Base-by-base conservation (phyloP, 768 basidiomycete genomes). In the Rhodocollybia butyracea region DNA sequence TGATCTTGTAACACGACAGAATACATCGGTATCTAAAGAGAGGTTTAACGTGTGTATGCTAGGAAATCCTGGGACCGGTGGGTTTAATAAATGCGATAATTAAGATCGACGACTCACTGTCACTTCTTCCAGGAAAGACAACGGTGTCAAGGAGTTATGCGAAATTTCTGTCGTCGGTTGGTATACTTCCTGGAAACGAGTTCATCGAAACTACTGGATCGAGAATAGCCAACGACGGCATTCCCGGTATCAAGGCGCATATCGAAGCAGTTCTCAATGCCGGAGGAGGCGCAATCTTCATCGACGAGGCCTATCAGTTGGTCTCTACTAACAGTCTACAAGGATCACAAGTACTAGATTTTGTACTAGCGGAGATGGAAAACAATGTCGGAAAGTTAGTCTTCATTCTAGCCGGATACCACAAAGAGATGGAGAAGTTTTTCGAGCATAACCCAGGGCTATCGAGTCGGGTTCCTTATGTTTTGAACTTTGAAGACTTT, bases 61-160 rank as follows among this genome's bases (percentile, higher is more conserved):
- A 0, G 87, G 87, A 13, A 89, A 89, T 62, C 88, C 87, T 5
- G 87, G 87, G 10, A 89, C 88, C 65, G 87, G 87, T 88, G 55
- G 27, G 73, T 5, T 26, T 58, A 12, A 54, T 46, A 17, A 1
- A 41, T 45, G 3, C n/a, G 19, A 15, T 21, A 15, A 45, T 22
- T 29, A 11, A 39, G 36, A 26, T 19, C n/a, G 56, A 30, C 32
- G 41, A 26, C 47, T 2, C 24, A 1, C 13, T 12, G 13, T 46
- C 5, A 2, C 3, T 10, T 3, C 30, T 42, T 21, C 1, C 38
- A 88, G 86, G 85, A 10, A 87, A 88, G 72, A 88, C 86, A 0
- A 88, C 87, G 0, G 75, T 89, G 5, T 86, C 85, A 1, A 69
- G 86, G 17, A 70, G 76, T 34, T 89, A 86, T 60, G 83, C 82